Evolutionary conservation across 1,139 yeast species (phyloP), one percentile per base, ranked within the genome.

Genomic region (Suhomyces maxii): DNA sequence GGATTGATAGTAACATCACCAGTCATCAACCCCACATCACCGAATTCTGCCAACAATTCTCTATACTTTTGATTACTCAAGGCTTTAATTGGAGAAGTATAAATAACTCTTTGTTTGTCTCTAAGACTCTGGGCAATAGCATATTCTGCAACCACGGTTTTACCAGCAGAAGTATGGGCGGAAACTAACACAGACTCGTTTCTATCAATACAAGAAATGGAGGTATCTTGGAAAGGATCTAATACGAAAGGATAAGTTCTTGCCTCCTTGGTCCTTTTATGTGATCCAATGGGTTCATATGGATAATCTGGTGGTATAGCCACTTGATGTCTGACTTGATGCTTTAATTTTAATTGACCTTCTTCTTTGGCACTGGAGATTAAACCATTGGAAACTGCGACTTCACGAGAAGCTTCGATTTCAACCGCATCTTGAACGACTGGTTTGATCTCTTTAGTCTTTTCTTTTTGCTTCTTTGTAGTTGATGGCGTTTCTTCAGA

Each of bases 121-220:
- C 90, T 74, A 52, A 89, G 72, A 11, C 97, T 89, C 72, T 90
- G 95, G 1, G 99, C 98, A 70, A 93, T 93, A 37, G 99, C 98
- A 61, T 93, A 95, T 63, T 93, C 99, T 0, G 99, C 99, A 42
- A 93, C 99, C 40, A 95, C 99, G 0, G 99, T 93, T 64, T 93
- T 93, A 71, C 99, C 99, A 7, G 99, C 99, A 30, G 98, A 91
- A 0, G 99, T 91, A 62, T 93, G 99, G 0, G 99, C 99, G 25
- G 98, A 91, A 2, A 93, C 98, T 57, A 93, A 78, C 8, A 93
- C 99, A n/a, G 96, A 86, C 64, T 93, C 98, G 53, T 87, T 84
- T 60, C 97, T 80, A 63, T 93, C 98, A 52, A 93, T 86, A 67
- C 97, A 93, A 36, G 95, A 89, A 47, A 93, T 84, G 8, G 99